Evolutionary conservation across 164 flowering plant species (phyloP).

Genomic region (Sextonia rubra): DNA sequence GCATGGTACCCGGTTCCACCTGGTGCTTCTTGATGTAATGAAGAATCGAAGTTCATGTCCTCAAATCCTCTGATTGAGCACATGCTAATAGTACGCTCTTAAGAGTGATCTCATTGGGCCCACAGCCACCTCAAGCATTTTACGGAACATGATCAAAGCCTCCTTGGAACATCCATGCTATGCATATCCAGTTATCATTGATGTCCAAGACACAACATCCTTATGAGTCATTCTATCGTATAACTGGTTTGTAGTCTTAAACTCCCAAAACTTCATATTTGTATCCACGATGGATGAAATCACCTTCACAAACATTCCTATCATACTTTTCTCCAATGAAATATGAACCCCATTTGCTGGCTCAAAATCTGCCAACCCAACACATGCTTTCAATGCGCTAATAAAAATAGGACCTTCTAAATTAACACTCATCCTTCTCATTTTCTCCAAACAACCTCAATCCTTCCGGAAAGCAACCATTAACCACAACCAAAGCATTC

Average conservation of each 20-base stretch:
- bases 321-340: background rate
- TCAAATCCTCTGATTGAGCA: constrained; percentile 1
- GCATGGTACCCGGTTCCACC: background rate
- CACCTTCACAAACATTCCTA: background rate
- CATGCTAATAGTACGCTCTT: constrained; percentile 5
- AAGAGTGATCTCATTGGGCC: constrained; percentile 9
- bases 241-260: background rate
- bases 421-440: background rate
- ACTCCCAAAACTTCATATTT: constrained; percentile 8
- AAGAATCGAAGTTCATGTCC: constrained; percentile 4
- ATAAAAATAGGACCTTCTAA: constrained; percentile 4
- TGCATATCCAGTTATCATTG: too few species aligned
- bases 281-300: constrained; percentile 1
- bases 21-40: background rate
- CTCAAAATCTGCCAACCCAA: constrained; percentile 8
- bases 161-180: too few species aligned
- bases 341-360: background rate
- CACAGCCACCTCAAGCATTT: constrained; percentile 1
- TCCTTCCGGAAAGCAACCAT: too few species aligned
- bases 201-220: too few species aligned
- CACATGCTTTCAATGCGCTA: constrained; percentile 1
- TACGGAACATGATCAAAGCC: background rate
- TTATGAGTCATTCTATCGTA: background rate
- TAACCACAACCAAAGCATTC: too few species aligned
- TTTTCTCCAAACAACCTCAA: too few species aligned